phyloP scores from a whole-genome alignment of 768 basidiomycete species.

The Lactifluus pinguis region DNA sequence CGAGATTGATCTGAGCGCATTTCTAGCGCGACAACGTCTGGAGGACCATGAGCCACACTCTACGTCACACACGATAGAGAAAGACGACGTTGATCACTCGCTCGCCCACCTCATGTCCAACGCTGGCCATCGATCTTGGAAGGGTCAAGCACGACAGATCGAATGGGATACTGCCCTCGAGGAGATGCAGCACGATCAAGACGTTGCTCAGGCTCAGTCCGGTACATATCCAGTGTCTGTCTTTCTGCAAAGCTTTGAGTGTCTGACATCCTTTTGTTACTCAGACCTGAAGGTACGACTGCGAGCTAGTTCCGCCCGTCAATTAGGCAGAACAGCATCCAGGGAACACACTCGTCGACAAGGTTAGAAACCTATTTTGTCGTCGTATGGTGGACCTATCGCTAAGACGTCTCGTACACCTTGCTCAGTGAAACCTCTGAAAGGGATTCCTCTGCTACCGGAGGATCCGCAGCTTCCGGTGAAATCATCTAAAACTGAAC shows the following conservation, averaged over 20 bases:
- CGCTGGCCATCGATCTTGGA: slow-evolving; percentile 31
- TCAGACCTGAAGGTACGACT: slow-evolving; percentile 28
- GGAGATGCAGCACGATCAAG: slow-evolving; percentile 58
- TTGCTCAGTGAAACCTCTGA: slow-evolving; percentile 24
- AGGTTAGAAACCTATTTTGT: neutral
- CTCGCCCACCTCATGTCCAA: slow-evolving; percentile 43
- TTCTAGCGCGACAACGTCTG: slow-evolving; percentile 55
- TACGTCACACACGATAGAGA: slow-evolving; percentile 26
- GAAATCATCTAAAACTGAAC: slow-evolving; percentile 42
- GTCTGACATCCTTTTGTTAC: neutral
- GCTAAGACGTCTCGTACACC: neutral
- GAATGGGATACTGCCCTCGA: slow-evolving; percentile 64
- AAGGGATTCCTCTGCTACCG: slow-evolving; percentile 50
- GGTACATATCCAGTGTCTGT: slow-evolving; percentile 34
- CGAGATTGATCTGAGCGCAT: slow-evolving; percentile 60
- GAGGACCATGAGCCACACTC: slow-evolving; percentile 26
- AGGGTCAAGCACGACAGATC: slow-evolving; percentile 56
- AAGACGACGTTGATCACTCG: slow-evolving; percentile 48
- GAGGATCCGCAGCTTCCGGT: slow-evolving; percentile 26
- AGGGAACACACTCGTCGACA: slow-evolving; percentile 12
- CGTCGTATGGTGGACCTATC: neutral
- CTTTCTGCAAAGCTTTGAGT: neutral
- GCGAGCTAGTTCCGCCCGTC: slow-evolving; percentile 22
- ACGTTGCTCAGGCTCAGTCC: slow-evolving; percentile 64
- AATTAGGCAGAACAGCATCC: slow-evolving; percentile 17